Evolutionary conservation across 2,329 filamentous ascomycete genomes (phyloP), one percentile per base, ranked within the genome.

Genomic region (Torrubiellomyces zombiae): DNA sequence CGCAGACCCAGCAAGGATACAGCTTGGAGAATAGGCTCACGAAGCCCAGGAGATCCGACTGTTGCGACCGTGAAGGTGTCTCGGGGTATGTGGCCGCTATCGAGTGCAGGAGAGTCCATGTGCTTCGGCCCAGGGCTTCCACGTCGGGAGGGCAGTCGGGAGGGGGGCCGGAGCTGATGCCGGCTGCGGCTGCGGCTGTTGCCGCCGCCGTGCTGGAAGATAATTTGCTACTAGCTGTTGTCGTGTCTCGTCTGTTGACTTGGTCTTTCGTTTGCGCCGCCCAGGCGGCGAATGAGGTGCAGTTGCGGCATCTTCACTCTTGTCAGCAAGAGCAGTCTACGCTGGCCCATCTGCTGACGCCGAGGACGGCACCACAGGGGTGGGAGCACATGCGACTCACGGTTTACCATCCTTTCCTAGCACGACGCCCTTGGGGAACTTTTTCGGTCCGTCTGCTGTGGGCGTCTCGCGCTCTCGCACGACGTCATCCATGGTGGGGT

Each of bases 1-100:
- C 89, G 51, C 89, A 98, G 3, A 78, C 68, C 82, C 85, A 93
- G 58, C 89, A 98, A 4, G 89, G 89, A 45, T 98, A 98, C 12
- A 95, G 53, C 37, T 76, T 77, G 14, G 79, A 74, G 48, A 98
- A 92, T 3, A 83, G 60, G 14, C 59, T 56, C 39, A 98, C 63
- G 53, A 98, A 95, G 25, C 68, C 63, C 28, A 62, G 60, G 38
- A 91, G 75, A 38, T 94, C 77, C 16, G 57, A 55, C 46, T 94
- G 82, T 38, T 93, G 69, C 7, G 58, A 50, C 1, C 58, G 48
- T 0, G 74, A 68, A 0, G 89, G 82, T 6, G 47, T 51, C 6
- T 64, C 58, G 1, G 89, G 89, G 48, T 95, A 98, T 9, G 70
- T 70, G 1, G 85, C 89, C 9, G 86, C 80, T 35, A 98, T 79